Percentiles rank a stretch among this genome's conserved stretches.
Evolutionary conservation across 345 rosid genomes (phyloP).

Genomic region (Acer yangbiense): DNA sequence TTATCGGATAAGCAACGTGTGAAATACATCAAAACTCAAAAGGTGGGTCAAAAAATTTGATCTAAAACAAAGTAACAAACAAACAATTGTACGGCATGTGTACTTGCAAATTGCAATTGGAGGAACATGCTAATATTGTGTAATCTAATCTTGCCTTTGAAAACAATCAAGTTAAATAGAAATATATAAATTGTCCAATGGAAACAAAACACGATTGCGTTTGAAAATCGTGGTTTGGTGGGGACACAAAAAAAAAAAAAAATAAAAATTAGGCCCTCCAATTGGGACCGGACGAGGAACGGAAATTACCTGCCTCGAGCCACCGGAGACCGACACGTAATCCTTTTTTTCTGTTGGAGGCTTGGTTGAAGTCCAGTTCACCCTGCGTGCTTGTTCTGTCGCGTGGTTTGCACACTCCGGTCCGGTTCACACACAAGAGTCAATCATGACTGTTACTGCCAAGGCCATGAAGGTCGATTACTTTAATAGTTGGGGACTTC

Average conservation of each 20-base stretch:
- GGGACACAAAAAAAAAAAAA: background rate
- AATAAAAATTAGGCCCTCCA: background rate
- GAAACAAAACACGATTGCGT: no score
- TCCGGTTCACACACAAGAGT: background rate
- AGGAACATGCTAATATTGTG: background rate
- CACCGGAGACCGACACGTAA: conserved; percentile 1
- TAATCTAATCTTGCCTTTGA: no score
- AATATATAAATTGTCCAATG: background rate
- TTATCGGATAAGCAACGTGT: no score
- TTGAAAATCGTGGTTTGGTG: background rate
- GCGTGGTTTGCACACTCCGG: conserved; percentile 10
- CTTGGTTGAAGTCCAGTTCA: background rate
- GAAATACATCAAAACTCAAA: no score
- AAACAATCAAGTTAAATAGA: no score
- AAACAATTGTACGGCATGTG: conserved; percentile 5
- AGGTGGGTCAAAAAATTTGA: no score
- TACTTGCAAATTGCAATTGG: conserved; percentile 15
- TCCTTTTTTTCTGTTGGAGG: background rate
- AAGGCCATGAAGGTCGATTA: no score
- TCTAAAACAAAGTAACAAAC: no score
- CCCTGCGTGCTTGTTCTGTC: background rate
- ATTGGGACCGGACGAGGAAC: background rate
- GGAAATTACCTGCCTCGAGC: background rate
- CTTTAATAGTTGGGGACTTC: no score
- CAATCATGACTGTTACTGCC: no score